Percentiles rank a stretch among this genome's conserved stretches.
Evolutionary conservation across 306 rosid species (phyloP).

Genomic region (Malus sieversii): DNA sequence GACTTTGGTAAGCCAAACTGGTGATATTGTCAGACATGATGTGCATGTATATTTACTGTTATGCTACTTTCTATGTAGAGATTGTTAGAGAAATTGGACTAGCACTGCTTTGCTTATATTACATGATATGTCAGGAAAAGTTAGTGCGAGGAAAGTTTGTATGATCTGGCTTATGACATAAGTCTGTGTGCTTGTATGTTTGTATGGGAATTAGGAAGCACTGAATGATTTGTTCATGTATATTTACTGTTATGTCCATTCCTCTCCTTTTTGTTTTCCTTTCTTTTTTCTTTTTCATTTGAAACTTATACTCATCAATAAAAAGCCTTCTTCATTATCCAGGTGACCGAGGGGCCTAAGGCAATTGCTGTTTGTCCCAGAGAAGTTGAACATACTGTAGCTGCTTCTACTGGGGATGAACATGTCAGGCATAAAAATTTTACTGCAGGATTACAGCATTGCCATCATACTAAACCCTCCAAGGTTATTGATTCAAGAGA

Average conservation of each 20-base stretch:
- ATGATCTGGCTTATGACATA: neutral
- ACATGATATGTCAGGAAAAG: neutral
- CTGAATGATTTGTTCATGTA: constrained; percentile 13
- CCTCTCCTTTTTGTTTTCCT: neutral
- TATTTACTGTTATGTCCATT: constrained; percentile 20
- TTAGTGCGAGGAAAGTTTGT: neutral
- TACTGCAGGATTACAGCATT: constrained; percentile 19
- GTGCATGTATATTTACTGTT: neutral
- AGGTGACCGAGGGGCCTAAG: constrained; percentile 35
- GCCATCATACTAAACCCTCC: constrained; percentile 18
- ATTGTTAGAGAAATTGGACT: neutral
- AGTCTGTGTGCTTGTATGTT: neutral
- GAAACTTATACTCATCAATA: neutral
- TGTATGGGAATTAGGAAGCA: constrained; percentile 1
- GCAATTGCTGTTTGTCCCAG: constrained; percentile 11
- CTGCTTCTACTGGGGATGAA: constrained; percentile 17
- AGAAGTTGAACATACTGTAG: constrained; percentile 20
- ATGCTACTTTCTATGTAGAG: neutral
- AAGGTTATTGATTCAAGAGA: constrained; percentile 14
- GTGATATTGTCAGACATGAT: neutral
- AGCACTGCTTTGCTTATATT: neutral
- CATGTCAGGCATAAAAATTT: constrained; percentile 2
- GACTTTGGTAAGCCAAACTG: constrained; percentile 28
- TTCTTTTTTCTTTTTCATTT: neutral
- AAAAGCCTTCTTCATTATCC: constrained; percentile 8